A percentile compares a stretch with the other conserved stretches of the same genome.
Conservation (phyloP, 2,329 filamentous ascomycete species). For the Scytalidium sp. region DNA sequence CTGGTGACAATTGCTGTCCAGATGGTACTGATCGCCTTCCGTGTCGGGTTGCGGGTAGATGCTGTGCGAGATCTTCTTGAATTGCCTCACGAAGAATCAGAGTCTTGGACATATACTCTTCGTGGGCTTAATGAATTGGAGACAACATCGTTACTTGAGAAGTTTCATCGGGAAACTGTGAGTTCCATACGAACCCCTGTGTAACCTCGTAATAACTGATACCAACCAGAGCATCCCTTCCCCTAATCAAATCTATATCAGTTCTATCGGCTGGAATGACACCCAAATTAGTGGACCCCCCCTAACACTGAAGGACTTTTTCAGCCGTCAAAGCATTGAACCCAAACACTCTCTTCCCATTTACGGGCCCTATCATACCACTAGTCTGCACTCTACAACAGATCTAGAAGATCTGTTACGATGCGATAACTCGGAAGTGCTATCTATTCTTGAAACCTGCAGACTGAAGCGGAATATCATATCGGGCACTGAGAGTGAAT, state of each 20-base stretch:
- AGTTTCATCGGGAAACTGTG: constrained; percentile 57
- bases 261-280: constrained; percentile 45
- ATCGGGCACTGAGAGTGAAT: constrained; percentile 37
- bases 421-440: constrained; percentile 37
- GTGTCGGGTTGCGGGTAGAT: constrained; percentile 55
- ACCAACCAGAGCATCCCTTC: constrained; percentile 36
- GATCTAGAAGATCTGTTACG: constrained; percentile 37
- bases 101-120: constrained; percentile 66
- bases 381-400: constrained; percentile 43
- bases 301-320: constrained; percentile 41
- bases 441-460: constrained; percentile 36
- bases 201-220: constrained; percentile 4
- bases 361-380: constrained; percentile 55
- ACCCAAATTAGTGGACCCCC: constrained; percentile 55
- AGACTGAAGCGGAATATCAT: constrained; percentile 46
- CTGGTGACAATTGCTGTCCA: constrained; percentile 62
- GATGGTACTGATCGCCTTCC: constrained; percentile 64
- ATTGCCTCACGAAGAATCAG: constrained; percentile 39
- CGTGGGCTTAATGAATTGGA: constrained; percentile 51
- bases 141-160: constrained; percentile 46
- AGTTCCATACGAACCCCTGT: constrained; percentile 15
- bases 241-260: constrained; percentile 50
- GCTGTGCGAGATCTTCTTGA: constrained; percentile 35
- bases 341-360: constrained; percentile 46
- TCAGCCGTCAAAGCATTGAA: constrained; percentile 36